Base-by-base conservation (phyloP, 352 stramenopile genomes). In the Phytophthora podocarpi region DNA sequence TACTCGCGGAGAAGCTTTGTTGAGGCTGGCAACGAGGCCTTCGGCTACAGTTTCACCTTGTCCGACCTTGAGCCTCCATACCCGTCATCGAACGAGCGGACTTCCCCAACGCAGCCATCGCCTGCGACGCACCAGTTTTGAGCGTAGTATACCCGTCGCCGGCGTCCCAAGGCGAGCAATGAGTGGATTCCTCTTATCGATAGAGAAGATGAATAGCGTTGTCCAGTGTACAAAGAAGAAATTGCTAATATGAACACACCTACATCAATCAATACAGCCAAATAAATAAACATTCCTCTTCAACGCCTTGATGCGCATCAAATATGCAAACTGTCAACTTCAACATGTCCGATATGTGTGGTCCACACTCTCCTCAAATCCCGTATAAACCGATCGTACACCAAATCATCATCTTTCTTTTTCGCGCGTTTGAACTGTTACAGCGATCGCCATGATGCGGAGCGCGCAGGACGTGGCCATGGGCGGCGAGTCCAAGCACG, bases 1-100 rank as follows among this genome's bases (percentile, higher is more conserved):
- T 82, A 80, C 49, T 71, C 67, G 10, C 63, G 74, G 3, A 39
- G 57, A 55, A 81, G 70, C 34, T 82, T 81, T 31, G 54, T 60
- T 28, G 63, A 79, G 41, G 59, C 63, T 23, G 60, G 39, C 13
- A 32, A 52, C 16, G 70, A 80, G 21, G 28, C 57, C 42, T 67
- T 58, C 3, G 58, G 74, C 56, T 75, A 78, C 51, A 80, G 74
- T 50, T 82, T 84, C 35, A 59, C 59, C 28, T 43, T 81, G 13
- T 75, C 75, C 3, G 75, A 74, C 26, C 53, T 31, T 1, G 56
- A 74, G 35, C 18, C 34, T n/a, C 12, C 36, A 13, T 63, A 53
- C 13, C 59, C 48, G 24, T 61, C 41, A 20, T 53, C 53, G 2
- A 45, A 51, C 42, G 42, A 59, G 32, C 57, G 30, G 18, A 67